Evolutionary conservation across 495 filamentous ascomycete species (phyloP).

Genomic region (Penicillium pancosmium): DNA sequence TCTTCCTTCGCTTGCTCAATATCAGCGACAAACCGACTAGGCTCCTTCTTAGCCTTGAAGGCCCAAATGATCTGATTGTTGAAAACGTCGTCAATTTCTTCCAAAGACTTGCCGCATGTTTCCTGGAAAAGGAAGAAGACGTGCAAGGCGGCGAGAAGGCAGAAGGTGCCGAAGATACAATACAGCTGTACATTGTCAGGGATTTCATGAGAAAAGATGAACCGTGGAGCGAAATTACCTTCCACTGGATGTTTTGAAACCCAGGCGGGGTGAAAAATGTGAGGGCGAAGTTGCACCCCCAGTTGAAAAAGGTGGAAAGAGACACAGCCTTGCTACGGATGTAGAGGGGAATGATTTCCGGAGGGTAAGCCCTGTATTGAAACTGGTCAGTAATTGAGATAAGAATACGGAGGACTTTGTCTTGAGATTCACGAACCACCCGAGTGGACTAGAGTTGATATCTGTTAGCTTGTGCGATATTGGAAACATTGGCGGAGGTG

Average conservation of each 20-base stretch:
- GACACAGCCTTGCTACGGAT: slow-evolving; percentile 25
- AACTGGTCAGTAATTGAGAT: neutral
- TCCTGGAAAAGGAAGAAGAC: slow-evolving; percentile 69
- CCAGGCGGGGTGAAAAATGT: slow-evolving; percentile 65
- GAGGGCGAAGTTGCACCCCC: slow-evolving; percentile 45
- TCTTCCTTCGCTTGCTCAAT: slow-evolving; percentile 24
- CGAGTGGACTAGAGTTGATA: slow-evolving; percentile 13
- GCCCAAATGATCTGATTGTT: slow-evolving; percentile 26
- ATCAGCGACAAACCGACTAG: slow-evolving; percentile 18
- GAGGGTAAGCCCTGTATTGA: slow-evolving; percentile 16
- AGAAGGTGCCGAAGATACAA: slow-evolving; percentile 23
- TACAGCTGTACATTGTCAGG: slow-evolving; percentile 13
- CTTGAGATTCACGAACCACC: slow-evolving; percentile 13
- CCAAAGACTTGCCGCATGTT: slow-evolving; percentile 62
- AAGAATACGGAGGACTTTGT: neutral
- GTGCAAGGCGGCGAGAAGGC: slow-evolving; percentile 64
- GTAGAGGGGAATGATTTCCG: slow-evolving; percentile 25
- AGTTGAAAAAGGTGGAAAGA: slow-evolving; percentile 24
- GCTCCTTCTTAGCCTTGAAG: slow-evolving; percentile 13
- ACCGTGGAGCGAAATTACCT: slow-evolving; percentile 17
- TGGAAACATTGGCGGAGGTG: neutral
- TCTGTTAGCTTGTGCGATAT: neutral
- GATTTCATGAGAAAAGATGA: neutral
- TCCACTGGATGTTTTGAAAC: slow-evolving; percentile 62
- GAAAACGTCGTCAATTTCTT: slow-evolving; percentile 71